Percentiles rank a stretch among this genome's conserved stretches.
Evolutionary conservation across 2,329 filamentous ascomycete species (phyloP).

Genomic region (Cordyceps farinosa): DNA sequence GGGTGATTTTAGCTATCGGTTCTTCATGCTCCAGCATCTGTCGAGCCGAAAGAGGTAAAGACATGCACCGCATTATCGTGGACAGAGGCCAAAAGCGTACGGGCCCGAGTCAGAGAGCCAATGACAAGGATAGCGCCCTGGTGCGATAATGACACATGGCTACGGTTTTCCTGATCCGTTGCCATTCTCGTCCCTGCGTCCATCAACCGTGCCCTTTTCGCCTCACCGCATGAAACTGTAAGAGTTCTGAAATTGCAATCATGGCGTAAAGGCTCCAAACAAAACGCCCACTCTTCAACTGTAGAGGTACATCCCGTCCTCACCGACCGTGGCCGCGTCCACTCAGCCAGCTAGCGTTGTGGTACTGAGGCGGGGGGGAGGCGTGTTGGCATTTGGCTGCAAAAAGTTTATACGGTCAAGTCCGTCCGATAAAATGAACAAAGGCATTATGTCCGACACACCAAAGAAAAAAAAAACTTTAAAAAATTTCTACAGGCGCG

Average conservation of each 20-base stretch:
- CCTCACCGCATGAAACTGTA: background rate
- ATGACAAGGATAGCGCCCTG: background rate
- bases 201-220: slow-evolving; percentile 1
- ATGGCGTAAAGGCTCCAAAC: background rate
- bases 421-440: background rate
- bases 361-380: background rate
- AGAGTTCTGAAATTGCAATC: background rate
- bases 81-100: background rate
- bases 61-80: background rate
- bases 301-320: background rate
- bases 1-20: background rate
- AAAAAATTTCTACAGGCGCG: background rate
- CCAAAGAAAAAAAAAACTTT: background rate
- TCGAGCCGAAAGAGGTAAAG: background rate
- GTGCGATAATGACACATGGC: background rate
- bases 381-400: background rate
- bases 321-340: background rate
- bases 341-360: background rate
- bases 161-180: background rate
- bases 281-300: background rate
- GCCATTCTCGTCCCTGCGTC: background rate
- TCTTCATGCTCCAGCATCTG: background rate
- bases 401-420: background rate
- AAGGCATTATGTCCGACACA: background rate
- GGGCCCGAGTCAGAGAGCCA: slow-evolving; percentile 4